Evolutionary conservation across 2,329 filamentous ascomycete species (phyloP).

Genomic region (Pseudopyrenochaeta lycopersici): DNA sequence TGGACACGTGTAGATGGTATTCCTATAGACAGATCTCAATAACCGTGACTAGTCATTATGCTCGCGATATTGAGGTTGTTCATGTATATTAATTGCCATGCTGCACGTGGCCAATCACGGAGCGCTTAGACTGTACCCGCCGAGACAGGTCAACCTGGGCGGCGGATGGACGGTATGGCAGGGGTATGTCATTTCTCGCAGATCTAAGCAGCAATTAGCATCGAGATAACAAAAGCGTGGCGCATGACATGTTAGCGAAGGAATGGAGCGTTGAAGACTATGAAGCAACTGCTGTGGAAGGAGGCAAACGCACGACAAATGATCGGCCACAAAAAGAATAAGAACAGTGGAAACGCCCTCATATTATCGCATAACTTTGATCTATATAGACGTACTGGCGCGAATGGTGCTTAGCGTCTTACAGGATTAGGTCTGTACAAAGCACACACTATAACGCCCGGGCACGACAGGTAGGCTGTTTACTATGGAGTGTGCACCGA

Average conservation of each 20-base stretch:
- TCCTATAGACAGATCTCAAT: constrained; percentile 36
- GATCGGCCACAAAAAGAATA: not conserved
- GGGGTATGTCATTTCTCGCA: constrained; percentile 1
- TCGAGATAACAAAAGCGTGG: not conserved
- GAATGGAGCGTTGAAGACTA: not conserved
- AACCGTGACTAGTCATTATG: constrained; percentile 29
- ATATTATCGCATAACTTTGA: too few species aligned
- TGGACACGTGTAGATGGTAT: constrained; percentile 45
- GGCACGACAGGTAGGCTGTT: too few species aligned
- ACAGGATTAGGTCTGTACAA: too few species aligned
- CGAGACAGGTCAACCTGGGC: constrained; percentile 1
- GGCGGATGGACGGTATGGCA: not conserved
- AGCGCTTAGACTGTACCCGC: not conserved
- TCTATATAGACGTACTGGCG: too few species aligned
- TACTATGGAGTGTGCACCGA: too few species aligned
- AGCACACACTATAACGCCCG: too few species aligned
- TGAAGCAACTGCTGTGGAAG: not conserved
- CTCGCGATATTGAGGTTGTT: constrained; percentile 43
- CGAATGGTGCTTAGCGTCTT: too few species aligned
- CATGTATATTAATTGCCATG: constrained; percentile 46
- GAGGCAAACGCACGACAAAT: not conserved
- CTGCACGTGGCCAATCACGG: constrained; percentile 35
- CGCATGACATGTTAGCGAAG: not conserved
- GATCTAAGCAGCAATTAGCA: not conserved
- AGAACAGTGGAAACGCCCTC: too few species aligned